Percentiles rank a stretch among this genome's conserved stretches.
Conservation (phyloP, 305 asterid species). For the Coffea humblotiana region DNA sequence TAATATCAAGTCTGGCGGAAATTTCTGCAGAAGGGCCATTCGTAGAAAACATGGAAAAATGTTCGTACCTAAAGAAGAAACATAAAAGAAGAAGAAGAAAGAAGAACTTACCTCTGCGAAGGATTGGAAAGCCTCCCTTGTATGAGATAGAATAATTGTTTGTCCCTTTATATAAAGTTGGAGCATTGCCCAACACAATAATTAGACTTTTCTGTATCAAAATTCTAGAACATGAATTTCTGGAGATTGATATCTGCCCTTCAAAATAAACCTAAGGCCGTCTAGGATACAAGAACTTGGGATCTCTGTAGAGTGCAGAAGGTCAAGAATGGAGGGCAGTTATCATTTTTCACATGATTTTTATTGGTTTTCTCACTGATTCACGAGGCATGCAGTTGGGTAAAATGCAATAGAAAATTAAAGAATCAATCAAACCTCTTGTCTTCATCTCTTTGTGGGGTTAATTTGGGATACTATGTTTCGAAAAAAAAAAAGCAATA, state of each 20-base stretch:
- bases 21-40: constrained; percentile 1
- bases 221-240: background rate
- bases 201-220: background rate
- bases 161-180: constrained; percentile 9
- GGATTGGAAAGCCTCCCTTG: too few relatives aligned
- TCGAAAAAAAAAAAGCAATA: background rate
- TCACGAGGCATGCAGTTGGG: background rate
- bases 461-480: background rate
- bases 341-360: background rate
- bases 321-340: constrained; percentile 17
- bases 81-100: background rate
- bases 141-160: background rate
- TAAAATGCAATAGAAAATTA: background rate
- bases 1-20: background rate
- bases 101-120: background rate
- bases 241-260: constrained; percentile 5
- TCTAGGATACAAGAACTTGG: too few relatives aligned
- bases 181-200: background rate
- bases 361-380: background rate
- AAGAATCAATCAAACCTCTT: background rate
- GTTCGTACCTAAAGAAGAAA: background rate
- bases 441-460: background rate
- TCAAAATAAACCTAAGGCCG: background rate
- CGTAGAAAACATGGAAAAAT: background rate
- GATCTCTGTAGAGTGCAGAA: constrained; percentile 7